Conservation (phyloP, 306 rosid species). For the Sicyos baderoa region DNA sequence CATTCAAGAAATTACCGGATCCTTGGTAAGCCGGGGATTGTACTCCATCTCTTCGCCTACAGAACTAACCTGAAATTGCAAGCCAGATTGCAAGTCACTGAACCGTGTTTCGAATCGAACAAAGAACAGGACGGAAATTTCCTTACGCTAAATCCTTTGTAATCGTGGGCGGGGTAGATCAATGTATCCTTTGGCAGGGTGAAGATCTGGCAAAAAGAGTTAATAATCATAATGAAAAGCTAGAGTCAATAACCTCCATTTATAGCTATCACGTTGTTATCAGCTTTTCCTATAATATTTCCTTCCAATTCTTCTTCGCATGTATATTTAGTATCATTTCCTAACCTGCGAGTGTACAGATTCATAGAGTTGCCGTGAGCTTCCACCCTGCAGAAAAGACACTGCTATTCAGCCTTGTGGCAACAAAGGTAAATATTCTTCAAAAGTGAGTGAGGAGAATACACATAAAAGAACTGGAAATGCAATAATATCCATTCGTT, state of each 20-base stretch:
- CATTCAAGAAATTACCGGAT: constrained; percentile 46
- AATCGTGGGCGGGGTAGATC: constrained; percentile 87
- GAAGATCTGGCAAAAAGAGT: constrained; percentile 47
- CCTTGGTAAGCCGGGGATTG: constrained; percentile 73
- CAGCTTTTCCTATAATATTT: background rate
- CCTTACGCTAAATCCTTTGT: constrained; percentile 81
- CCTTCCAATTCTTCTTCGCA: constrained; percentile 7
- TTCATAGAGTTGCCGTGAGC: constrained; percentile 73
- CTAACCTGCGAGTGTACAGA: constrained; percentile 93
- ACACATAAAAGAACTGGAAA: background rate
- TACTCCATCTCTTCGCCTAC: constrained; percentile 71
- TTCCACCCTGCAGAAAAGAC: constrained; percentile 64
- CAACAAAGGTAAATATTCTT: constrained; percentile 4
- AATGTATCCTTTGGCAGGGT: constrained; percentile 65
- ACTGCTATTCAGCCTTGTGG: background rate
- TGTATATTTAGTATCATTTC: background rate
- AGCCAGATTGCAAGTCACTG: constrained; percentile 27
- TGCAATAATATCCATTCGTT: background rate
- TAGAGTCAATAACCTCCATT: background rate
- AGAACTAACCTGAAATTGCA: constrained; percentile 59
- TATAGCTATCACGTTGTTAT: background rate
- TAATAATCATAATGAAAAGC: background rate
- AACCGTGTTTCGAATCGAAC: too few relatives aligned
- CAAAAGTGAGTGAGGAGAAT: constrained; percentile 22
- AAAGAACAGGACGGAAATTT: too few relatives aligned